Conservation (phyloP, 1,284 basidiomycete species). For the Naganishia albida region DNA sequence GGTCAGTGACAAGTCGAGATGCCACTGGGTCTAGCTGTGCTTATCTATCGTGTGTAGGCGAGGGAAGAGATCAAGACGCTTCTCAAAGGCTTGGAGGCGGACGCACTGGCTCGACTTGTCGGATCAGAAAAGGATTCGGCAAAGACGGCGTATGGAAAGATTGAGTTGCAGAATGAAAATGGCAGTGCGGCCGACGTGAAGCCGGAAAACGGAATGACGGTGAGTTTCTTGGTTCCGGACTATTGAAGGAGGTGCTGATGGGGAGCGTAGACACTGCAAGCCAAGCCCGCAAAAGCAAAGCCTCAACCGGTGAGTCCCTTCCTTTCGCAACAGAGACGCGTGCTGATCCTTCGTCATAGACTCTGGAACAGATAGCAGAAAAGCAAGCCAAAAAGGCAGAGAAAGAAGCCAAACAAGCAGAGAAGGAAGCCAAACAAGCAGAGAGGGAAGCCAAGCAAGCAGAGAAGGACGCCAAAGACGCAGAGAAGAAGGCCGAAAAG, state of each 20-base stretch:
- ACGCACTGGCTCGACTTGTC: slow-evolving; percentile 2
- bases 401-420: background rate
- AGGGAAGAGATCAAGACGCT: slow-evolving; percentile 7
- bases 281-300: slow-evolving; percentile 21
- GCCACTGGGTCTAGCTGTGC: background rate
- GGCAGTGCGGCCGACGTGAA: background rate
- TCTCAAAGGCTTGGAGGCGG: slow-evolving; percentile 1
- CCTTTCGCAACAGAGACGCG: too few relatives aligned
- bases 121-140: slow-evolving; percentile 5
- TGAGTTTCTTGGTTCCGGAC: background rate
- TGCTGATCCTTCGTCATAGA: slow-evolving; percentile 6
- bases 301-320: slow-evolving; percentile 10
- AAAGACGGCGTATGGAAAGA: slow-evolving; percentile 9
- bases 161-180: slow-evolving; percentile 7
- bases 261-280: slow-evolving; percentile 8
- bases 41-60: background rate
- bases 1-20: background rate
- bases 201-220: slow-evolving; percentile 7
- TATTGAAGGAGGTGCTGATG: background rate
- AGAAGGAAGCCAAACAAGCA: slow-evolving; percentile 12
- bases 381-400: slow-evolving; percentile 24
- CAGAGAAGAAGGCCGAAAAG: background rate
- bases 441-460: slow-evolving; percentile 26
- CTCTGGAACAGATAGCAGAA: slow-evolving; percentile 29
- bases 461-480: slow-evolving; percentile 13